Percentiles rank a stretch among this genome's conserved stretches.
phyloP scores from a whole-genome alignment of 73 alveolate species.

The Paramecium sonneborni region DNA sequence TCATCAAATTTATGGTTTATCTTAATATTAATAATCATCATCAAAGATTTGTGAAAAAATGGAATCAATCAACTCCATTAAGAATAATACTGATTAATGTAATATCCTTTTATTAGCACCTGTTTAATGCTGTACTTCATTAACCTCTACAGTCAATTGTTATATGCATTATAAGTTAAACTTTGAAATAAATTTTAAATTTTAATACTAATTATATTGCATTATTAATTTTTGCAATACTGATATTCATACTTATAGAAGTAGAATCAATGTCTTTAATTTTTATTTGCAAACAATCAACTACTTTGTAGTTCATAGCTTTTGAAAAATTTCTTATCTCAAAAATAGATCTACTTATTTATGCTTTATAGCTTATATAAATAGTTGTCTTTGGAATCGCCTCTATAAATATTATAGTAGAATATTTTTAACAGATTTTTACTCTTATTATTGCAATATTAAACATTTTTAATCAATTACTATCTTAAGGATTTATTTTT shows the following conservation, averaged over 20 bases:
- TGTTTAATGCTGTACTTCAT: background rate
- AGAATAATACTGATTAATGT: background rate
- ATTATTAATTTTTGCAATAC: background rate
- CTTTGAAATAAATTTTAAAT: background rate
- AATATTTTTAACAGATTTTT: background rate
- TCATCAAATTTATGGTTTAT: background rate
- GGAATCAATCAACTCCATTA: background rate
- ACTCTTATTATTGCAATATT: background rate
- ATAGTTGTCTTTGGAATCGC: background rate
- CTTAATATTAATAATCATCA: background rate
- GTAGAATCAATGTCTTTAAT: background rate
- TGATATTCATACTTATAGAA: background rate
- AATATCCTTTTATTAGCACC: background rate
- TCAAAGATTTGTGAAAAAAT: background rate
- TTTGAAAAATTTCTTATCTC: background rate
- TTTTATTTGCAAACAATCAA: background rate
- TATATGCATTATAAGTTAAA: background rate
- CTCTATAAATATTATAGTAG: background rate
- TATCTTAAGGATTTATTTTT: background rate
- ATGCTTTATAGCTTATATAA: background rate
- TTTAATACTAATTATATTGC: background rate
- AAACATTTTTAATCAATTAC: background rate
- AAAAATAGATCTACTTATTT: background rate
- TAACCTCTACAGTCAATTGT: background rate
- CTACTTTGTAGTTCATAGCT: background rate